Evolutionary conservation across 2,329 filamentous ascomycete species (phyloP).

Genomic region (Sclerotinia minor): DNA sequence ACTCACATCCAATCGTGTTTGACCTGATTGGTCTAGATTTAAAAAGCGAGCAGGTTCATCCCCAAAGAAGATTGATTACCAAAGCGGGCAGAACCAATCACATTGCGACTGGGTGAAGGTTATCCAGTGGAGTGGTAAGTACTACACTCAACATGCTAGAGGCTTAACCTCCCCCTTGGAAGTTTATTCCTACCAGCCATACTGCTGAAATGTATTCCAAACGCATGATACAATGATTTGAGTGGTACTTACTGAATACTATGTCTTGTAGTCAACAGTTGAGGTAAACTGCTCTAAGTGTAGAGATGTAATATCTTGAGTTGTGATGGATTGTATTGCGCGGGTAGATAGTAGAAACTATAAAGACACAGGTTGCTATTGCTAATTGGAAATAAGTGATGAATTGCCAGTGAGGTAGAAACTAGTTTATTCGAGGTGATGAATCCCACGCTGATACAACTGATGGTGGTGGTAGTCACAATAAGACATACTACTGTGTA

Average conservation of each 20-base stretch:
- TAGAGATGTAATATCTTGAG: neutral
- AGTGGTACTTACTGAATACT: neutral
- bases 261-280: neutral
- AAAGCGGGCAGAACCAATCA: neutral
- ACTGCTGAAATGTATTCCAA: neutral
- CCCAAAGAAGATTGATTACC: neutral
- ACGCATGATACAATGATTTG: no score
- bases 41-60: no score
- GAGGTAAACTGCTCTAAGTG: neutral
- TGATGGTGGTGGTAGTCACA: neutral
- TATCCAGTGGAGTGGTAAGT: no score
- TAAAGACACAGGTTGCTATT: neutral
- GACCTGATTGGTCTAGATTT: no score
- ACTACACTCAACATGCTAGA: neutral
- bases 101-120: neutral
- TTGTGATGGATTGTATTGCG: neutral
- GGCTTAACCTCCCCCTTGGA: neutral
- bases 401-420: no score
- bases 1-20: no score
- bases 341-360: neutral
- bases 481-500: neutral
- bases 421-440: neutral
- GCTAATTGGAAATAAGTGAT: no score
- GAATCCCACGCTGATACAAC: neutral
- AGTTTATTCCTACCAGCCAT: neutral